Evolutionary conservation across 2,329 filamentous ascomycete species (phyloP), one percentile per base, ranked within the genome.

Genomic region (Aureobasidium sp.): DNA sequence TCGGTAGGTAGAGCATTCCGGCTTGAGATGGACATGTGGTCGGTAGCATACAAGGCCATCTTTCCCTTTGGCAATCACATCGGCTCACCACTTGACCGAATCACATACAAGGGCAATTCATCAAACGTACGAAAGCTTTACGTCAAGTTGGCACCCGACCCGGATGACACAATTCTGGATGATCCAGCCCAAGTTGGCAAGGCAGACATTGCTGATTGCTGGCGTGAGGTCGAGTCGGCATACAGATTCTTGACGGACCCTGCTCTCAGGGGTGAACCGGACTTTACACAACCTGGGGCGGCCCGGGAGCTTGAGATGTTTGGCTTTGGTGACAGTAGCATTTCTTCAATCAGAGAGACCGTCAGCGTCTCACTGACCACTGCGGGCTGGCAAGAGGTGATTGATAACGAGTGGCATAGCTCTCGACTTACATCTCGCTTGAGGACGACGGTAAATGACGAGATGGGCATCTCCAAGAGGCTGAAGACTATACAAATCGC

Each of bases 61-160:
- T 90, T 90, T 66, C 87, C 88, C 0, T 83, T 86, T 39, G 78
- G 80, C 52, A 79, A 80, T 6, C 86, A 90, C 69, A 78, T 88
- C 54, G 73, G 42, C 15, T 19, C 31, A 11, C 54, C 54, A 79
- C 42, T 47, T 24, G 57, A 50, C 45, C 33, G 45, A 53, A 45
- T 37, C 29, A 37, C 35, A 29, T 45, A 53, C 48, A 45, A 44
- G 19, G 59, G 37, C 19, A 53, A 50, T n/a, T 39, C 57, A 14
- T 48, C 47, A 5, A 50, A 60, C 14, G 48, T 61, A 7, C 47
- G 53, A 33, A 40, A 64, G 15, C 61, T 79, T 1, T 67, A 72
- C 3, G 67, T 79, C 9, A 74, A 77, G 56, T 71, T 80, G 11
- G 76, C 77, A 0, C 77, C 78, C 0, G 70, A 71, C 1, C 67